A percentile compares a stretch with the other conserved stretches of the same genome.
Evolutionary conservation across 352 stramenopile genomes (phyloP).

Genomic region (Phytophthora pistaciae): DNA sequence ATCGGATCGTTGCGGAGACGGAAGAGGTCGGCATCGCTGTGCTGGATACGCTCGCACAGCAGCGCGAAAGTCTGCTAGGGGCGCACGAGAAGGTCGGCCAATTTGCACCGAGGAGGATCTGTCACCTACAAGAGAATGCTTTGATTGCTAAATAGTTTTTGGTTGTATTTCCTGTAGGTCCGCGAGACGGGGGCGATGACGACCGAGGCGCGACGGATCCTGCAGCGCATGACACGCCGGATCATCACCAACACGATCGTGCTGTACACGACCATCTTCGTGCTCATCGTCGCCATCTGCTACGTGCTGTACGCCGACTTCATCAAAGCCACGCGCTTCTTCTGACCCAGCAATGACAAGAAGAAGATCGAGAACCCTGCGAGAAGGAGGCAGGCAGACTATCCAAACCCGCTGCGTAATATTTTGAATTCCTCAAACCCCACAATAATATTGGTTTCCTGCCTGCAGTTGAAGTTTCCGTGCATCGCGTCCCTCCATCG

Average conservation of each 20-base stretch:
- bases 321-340: slow-evolving; percentile 47
- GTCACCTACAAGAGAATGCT: not conserved
- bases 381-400: not conserved
- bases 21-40: slow-evolving; percentile 79
- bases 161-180: no score
- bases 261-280: slow-evolving; percentile 79
- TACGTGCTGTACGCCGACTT: slow-evolving; percentile 85
- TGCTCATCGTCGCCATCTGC: slow-evolving; percentile 74
- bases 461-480: not conserved
- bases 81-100: slow-evolving; percentile 68
- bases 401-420: not conserved
- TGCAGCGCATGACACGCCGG: slow-evolving; percentile 81
- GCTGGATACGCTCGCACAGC: slow-evolving; percentile 71
- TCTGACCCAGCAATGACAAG: slow-evolving; percentile 12
- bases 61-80: slow-evolving; percentile 75
- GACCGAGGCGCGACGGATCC: slow-evolving; percentile 66
- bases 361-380: not conserved
- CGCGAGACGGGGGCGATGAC: slow-evolving; percentile 79
- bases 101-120: not conserved
- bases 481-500: slow-evolving; percentile 20
- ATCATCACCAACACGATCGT: slow-evolving; percentile 85
- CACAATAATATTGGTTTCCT: not conserved
- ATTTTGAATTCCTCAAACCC: slow-evolving; percentile 3
- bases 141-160: no score
- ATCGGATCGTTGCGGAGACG: slow-evolving; percentile 71